Conservation (phyloP, 164 flowering plant species). For the Sextonia rubra region DNA sequence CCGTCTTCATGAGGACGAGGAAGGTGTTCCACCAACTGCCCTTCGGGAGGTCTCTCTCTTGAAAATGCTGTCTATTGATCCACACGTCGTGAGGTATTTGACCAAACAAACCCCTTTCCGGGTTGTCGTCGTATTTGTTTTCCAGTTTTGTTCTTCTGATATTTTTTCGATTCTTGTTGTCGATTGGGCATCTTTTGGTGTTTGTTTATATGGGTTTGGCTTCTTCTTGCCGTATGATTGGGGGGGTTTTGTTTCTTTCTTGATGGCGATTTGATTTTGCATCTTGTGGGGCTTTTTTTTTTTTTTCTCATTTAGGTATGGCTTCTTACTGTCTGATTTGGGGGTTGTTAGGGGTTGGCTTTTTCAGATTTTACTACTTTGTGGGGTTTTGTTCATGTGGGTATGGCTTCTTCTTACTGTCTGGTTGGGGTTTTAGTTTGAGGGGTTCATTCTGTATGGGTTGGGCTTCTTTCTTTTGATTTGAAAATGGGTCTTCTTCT, state of each 20-base stretch:
- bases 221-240: not conserved
- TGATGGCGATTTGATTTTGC: not conserved
- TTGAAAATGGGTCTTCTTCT: not conserved
- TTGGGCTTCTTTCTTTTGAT: not conserved
- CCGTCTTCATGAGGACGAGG: constrained; percentile 84
- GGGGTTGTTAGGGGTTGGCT: not conserved
- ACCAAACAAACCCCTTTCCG: no score
- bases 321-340: not conserved
- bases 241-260: not conserved
- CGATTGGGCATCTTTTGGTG: not conserved
- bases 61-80: constrained; percentile 84
- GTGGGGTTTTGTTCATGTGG: not conserved
- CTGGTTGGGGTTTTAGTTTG: not conserved
- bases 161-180: no score
- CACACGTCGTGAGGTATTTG: constrained; percentile 72
- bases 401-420: constrained; percentile 2
- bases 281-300: not conserved
- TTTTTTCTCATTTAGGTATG: not conserved
- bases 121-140: no score
- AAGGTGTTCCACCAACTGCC: constrained; percentile 95
- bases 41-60: constrained; percentile 85
- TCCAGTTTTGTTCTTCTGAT: no score
- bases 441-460: not conserved
- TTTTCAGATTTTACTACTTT: not conserved
- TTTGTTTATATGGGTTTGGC: not conserved